Evolutionary conservation across 192 early-diverging fungal genomes (phyloP).

Genomic region (Gigaspora rosea): DNA sequence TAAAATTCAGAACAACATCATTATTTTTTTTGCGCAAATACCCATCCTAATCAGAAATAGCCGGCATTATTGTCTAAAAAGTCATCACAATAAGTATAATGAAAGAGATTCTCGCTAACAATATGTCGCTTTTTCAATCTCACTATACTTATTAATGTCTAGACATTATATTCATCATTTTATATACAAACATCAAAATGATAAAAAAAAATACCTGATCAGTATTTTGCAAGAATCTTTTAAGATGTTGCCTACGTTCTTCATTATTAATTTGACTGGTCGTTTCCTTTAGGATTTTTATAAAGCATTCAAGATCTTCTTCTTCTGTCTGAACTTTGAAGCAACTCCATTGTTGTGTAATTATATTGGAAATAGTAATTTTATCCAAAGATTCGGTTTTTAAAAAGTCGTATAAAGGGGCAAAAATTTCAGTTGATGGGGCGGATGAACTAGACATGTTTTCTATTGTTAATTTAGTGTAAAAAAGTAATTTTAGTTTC

Average conservation of each 20-base stretch:
- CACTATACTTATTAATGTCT: constrained; percentile 26
- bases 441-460: background rate
- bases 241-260: constrained; percentile 6
- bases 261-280: constrained; percentile 10
- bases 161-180: constrained; percentile 12
- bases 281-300: constrained; percentile 10
- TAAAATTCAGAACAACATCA: constrained; percentile 18
- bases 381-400: constrained; percentile 12
- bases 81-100: constrained; percentile 16
- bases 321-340: constrained; percentile 13
- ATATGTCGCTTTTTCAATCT: constrained; percentile 18
- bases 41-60: constrained; percentile 14
- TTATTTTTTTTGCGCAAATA: background rate
- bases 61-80: background rate
- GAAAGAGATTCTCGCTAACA: constrained; percentile 18
- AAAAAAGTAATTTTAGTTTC: background rate
- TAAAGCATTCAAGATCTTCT: constrained; percentile 5
- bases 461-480: background rate
- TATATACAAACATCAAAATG: constrained; percentile 6
- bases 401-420: constrained; percentile 22
- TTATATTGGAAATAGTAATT: constrained; percentile 20
- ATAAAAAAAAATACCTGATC: constrained; percentile 6
- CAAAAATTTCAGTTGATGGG: constrained; percentile 5
- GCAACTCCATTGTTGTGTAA: constrained; percentile 12
- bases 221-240: constrained; percentile 13